These are phyloP conservation scores for Hypoxylon sp. DNA, from an alignment of 2,329 filamentous ascomycete genomes.

Conservation along the genomic window DNA sequence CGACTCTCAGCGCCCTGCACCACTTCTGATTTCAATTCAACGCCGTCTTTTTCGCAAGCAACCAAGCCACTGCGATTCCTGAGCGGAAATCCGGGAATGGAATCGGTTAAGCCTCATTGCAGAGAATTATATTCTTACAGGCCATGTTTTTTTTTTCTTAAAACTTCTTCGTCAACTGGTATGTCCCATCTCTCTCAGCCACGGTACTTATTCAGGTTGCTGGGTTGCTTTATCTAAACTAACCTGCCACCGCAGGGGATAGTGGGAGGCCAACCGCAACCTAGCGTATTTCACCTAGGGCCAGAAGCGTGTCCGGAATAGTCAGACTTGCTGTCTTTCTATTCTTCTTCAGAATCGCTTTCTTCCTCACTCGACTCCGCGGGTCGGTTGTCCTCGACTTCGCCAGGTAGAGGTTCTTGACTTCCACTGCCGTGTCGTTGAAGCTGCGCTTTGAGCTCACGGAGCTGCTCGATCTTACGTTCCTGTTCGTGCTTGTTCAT, in stretches of 20 bases:
- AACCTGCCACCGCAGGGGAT: constrained; percentile 9
- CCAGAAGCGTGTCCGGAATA: constrained; percentile 1
- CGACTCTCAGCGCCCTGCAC: constrained; percentile 2
- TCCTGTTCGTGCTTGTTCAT: constrained; percentile 83
- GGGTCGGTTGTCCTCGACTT: constrained; percentile 45
- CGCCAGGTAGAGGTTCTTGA: constrained; percentile 51
- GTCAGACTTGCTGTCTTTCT: constrained; percentile 11
- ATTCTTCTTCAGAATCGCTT: constrained; percentile 54
- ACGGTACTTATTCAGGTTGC: background rate
- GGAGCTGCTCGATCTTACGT: constrained; percentile 74
- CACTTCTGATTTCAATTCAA: constrained; percentile 9
- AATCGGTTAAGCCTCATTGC: constrained; percentile 5
- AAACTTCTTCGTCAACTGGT: constrained; percentile 2
- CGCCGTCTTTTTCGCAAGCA: constrained; percentile 12
- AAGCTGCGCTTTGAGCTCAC: constrained; percentile 70
- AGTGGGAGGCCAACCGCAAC: constrained; percentile 8
- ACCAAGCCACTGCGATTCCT: constrained; percentile 14
- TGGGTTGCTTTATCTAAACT: background rate
- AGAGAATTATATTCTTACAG: constrained; percentile 33
- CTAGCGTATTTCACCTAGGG: background rate
- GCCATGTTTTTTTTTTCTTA: constrained; percentile 9
- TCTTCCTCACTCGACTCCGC: constrained; percentile 51
- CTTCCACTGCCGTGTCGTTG: constrained; percentile 63
- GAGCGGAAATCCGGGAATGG: constrained; percentile 5
- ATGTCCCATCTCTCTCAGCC: background rate